Evolutionary conservation across 352 stramenopile genomes (phyloP).

Genomic region (Peronospora destructor): DNA sequence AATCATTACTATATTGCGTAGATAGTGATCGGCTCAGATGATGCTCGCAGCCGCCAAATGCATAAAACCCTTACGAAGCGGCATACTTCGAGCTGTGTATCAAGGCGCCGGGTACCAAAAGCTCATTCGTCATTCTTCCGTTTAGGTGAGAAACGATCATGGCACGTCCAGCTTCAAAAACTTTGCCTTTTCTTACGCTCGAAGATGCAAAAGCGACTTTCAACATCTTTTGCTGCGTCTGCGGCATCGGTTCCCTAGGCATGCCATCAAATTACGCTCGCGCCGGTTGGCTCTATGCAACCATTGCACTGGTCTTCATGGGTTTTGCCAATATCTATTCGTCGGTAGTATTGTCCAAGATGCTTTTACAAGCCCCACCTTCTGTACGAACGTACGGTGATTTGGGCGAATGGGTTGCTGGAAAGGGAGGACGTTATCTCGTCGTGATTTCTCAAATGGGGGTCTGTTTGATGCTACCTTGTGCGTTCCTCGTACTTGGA

Average conservation of each 20-base stretch:
- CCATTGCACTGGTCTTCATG: constrained; percentile 24
- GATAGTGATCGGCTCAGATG: no score
- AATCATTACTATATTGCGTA: no score
- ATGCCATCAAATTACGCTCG: constrained; percentile 29
- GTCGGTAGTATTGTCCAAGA: constrained; percentile 21
- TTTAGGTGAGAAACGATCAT: constrained; percentile 8
- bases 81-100: background rate
- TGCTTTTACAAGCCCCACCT: constrained; percentile 15
- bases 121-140: constrained; percentile 15
- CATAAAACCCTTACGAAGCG: no score
- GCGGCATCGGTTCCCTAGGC: constrained; percentile 26
- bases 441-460: constrained; percentile 21
- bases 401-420: constrained; percentile 25
- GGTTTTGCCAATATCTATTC: constrained; percentile 26
- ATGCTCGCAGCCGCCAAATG: no score
- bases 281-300: constrained; percentile 20
- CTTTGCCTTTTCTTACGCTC: constrained; percentile 14
- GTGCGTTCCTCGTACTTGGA: constrained; percentile 25
- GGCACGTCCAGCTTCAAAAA: constrained; percentile 8
- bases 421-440: constrained; percentile 15
- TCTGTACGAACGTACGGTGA: constrained; percentile 24
- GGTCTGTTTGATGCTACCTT: constrained; percentile 22
- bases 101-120: background rate
- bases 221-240: constrained; percentile 30
- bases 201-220: constrained; percentile 24